Base-by-base conservation (phyloP, 305 asterid genomes). In the Stenogyne calaminthoides region DNA sequence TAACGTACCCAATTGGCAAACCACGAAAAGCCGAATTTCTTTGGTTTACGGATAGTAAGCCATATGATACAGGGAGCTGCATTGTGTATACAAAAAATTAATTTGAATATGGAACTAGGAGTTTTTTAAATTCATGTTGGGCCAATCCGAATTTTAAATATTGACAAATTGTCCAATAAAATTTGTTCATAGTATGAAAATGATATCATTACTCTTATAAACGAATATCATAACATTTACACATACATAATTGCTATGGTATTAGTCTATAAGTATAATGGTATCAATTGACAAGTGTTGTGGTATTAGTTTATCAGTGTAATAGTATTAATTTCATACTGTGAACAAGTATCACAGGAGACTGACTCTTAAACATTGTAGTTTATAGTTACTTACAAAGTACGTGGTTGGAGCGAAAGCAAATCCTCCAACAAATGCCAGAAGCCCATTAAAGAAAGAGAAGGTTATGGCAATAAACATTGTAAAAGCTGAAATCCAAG, bases 351-450 rank as follows among this genome's bases (percentile, higher is more conserved):
- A 22, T 22, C 25, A 22, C 25, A 22, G 25, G 25, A 22, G 25
- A 22, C 25, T 2, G 25, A 22, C 25, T 22, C 25, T 22, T 22
- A 22, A 22, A 22, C 25, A 22, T 22, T 42, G n/a, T 42, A 42
- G 39, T 42, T 1, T 40, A 1, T 2, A 42, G 6, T 44, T n/a
- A 44, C 90, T 79, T 81, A 88, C 93, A 72, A 79, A 88, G 72
- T 84, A 88, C 1, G 93, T 85, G 20, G 89, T 88, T 29, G 93
- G 90, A 1, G 93, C 85, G 16, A 85, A 79, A 15, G 84, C 88
- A 69, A 85, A 88, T 61, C 93, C 93, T 72, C 93, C 93, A n/a
- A 88, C 84, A 36, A 86, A 88, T 47, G 83, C 82, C n/a, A 86
- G 85, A 57, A 88, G 93, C 15, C 74, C 93, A 5, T 73, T 69